phyloP scores from a whole-genome alignment of 306 rosid species.

The Macrotyloma uniflorum region DNA sequence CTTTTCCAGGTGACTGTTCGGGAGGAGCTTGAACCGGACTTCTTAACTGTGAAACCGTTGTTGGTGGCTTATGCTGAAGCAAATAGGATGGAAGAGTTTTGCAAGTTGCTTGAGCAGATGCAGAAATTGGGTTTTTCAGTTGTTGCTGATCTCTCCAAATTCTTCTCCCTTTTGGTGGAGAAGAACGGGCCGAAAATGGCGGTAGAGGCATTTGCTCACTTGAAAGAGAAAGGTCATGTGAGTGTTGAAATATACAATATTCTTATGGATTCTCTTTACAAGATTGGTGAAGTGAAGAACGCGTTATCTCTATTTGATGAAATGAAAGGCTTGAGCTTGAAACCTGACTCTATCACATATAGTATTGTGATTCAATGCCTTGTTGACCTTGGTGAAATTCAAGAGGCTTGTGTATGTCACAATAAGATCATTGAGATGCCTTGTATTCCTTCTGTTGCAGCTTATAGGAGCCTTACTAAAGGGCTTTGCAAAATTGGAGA shows the following conservation, averaged over 20 bases:
- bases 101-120: conserved; percentile 63
- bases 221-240: conserved; percentile 55
- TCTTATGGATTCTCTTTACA: conserved; percentile 65
- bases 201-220: conserved; percentile 51
- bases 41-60: conserved; percentile 58
- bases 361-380: conserved; percentile 59
- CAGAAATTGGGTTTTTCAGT: conserved; percentile 55
- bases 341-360: conserved; percentile 55
- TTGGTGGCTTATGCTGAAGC: conserved; percentile 57
- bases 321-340: conserved; percentile 49
- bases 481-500: conserved; percentile 73
- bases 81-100: conserved; percentile 56
- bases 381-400: conserved; percentile 58
- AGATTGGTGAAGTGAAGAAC: conserved; percentile 51
- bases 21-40: conserved; percentile 69
- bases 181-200: conserved; percentile 57
- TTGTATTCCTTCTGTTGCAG: conserved; percentile 67
- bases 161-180: conserved; percentile 56
- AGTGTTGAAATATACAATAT: conserved; percentile 62
- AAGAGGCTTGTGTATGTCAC: conserved; percentile 71
- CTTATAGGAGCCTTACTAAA: conserved; percentile 65
- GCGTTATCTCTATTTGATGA: conserved; percentile 67
- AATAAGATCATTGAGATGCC: conserved; percentile 76
- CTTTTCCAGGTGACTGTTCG: conserved; percentile 60
- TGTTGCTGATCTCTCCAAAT: conserved; percentile 55